A percentile compares a stretch with the other conserved stretches of the same genome.
phyloP scores from a whole-genome alignment of 2,329 filamentous ascomycete species.

The Helotiales sp. region DNA sequence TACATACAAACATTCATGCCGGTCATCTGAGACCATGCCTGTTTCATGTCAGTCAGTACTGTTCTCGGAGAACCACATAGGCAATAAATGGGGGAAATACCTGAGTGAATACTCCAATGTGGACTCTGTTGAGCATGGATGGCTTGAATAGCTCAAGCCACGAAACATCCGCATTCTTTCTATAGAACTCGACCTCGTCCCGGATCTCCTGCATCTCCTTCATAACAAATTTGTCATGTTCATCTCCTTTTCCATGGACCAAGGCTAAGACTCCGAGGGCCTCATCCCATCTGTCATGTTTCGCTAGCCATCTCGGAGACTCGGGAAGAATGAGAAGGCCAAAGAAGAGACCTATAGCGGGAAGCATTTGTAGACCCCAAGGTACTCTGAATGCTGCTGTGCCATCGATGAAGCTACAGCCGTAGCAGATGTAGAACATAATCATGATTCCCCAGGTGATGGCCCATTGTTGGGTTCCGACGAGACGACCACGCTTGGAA shows the following conservation, averaged over 20 bases:
- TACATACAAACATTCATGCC: constrained; percentile 42
- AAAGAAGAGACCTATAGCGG: constrained; percentile 54
- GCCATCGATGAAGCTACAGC: constrained; percentile 59
- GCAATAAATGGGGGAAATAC: constrained; percentile 52
- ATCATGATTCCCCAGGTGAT: constrained; percentile 72
- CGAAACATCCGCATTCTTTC: constrained; percentile 63
- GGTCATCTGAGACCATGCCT: constrained; percentile 56
- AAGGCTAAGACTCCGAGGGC: constrained; percentile 48
- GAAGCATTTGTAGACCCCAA: constrained; percentile 63
- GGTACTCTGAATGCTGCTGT: constrained; percentile 59
- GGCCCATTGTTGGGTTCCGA: constrained; percentile 71
- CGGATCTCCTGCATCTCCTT: constrained; percentile 59
- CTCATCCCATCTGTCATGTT: constrained; percentile 50
- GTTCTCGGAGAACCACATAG: neutral
- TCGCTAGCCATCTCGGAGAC: constrained; percentile 62
- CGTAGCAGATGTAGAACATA: constrained; percentile 69
- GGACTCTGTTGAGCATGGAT: constrained; percentile 67
- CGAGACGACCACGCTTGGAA: constrained; percentile 58
- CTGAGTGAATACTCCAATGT: constrained; percentile 69
- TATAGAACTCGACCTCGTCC: constrained; percentile 70
- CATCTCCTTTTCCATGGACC: constrained; percentile 56
- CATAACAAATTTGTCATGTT: constrained; percentile 52
- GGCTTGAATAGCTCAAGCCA: constrained; percentile 71
- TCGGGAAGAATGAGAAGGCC: constrained; percentile 60
- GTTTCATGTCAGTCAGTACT: neutral